phyloP scores from a whole-genome alignment of 202 grass and related monocot species.

The Alloteropsis angusta region DNA sequence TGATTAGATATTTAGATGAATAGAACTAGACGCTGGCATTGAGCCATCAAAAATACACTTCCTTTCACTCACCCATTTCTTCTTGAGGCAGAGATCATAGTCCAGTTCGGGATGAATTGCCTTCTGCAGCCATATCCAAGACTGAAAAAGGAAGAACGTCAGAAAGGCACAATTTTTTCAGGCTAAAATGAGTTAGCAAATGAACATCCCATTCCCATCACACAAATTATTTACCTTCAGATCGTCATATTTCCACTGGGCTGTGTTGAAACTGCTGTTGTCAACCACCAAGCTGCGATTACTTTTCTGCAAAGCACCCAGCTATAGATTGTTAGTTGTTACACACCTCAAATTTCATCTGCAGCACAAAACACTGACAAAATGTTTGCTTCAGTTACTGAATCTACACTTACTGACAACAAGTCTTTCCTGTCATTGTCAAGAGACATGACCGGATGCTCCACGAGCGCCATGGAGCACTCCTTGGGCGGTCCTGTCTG shows the following conservation, averaged over 20 bases:
- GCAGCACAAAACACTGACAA: slow-evolving; percentile 5
- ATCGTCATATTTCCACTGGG: slow-evolving; percentile 76
- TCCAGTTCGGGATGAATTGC: slow-evolving; percentile 95
- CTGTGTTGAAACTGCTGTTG: slow-evolving; percentile 27
- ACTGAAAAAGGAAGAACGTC: slow-evolving; percentile 34
- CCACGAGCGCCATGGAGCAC: slow-evolving; percentile 49
- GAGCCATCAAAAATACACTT: neutral
- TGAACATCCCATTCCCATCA: neutral
- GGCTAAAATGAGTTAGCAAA: neutral
- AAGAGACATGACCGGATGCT: slow-evolving; percentile 51
- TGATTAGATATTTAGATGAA: neutral
- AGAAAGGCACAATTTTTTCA: neutral
- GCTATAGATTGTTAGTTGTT: neutral
- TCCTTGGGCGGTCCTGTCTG: slow-evolving; percentile 36
- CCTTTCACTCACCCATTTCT: slow-evolving; percentile 81
- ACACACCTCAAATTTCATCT: slow-evolving; percentile 13
- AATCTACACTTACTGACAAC: slow-evolving; percentile 28
- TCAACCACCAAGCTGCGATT: slow-evolving; percentile 51
- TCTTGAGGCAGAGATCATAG: slow-evolving; percentile 67
- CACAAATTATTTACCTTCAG: slow-evolving; percentile 49
- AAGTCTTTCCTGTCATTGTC: slow-evolving; percentile 20
- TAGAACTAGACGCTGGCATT: neutral
- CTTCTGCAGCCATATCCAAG: slow-evolving; percentile 98
- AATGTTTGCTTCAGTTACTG: slow-evolving; percentile 15
- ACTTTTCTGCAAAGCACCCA: slow-evolving; percentile 40